These are phyloP conservation scores for Ogataea nakhonphanomensis DNA, from an alignment of 805 yeast species.

Conservation along the genomic window DNA sequence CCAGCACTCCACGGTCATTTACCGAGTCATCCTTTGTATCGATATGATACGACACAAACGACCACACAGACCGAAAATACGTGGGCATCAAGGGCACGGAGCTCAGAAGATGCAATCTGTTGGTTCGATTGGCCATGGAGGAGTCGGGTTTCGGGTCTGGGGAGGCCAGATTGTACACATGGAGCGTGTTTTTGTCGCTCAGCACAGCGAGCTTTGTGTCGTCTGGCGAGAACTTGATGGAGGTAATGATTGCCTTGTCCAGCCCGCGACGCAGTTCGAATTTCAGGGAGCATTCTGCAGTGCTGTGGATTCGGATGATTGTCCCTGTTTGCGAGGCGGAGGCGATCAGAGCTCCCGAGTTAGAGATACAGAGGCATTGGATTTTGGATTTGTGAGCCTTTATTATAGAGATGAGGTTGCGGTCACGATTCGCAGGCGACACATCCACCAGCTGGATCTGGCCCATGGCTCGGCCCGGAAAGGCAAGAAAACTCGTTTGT, in stretches of 20 bases:
- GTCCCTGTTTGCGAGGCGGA: slow-evolving; percentile 84
- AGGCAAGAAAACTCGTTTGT: slow-evolving; percentile 49
- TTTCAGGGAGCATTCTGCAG: slow-evolving; percentile 63
- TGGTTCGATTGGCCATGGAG: slow-evolving; percentile 24
- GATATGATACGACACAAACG: slow-evolving; percentile 71
- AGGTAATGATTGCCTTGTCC: slow-evolving; percentile 77
- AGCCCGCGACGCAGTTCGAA: slow-evolving; percentile 88
- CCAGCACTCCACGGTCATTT: slow-evolving; percentile 46
- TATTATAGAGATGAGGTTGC: slow-evolving; percentile 62
- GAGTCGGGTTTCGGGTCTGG: slow-evolving; percentile 23
- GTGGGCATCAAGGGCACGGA: slow-evolving; percentile 54
- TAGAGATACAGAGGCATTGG: slow-evolving; percentile 59
- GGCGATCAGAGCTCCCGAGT: slow-evolving; percentile 67
- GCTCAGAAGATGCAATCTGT: slow-evolving; percentile 64
- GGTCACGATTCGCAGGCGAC: slow-evolving; percentile 59
- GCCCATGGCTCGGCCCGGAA: slow-evolving; percentile 74
- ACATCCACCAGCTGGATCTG: slow-evolving; percentile 79
- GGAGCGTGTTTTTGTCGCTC: slow-evolving; percentile 87
- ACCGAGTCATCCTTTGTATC: slow-evolving; percentile 31
- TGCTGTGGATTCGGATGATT: slow-evolving; percentile 67
- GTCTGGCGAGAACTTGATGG: slow-evolving; percentile 79
- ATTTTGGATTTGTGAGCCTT: slow-evolving; percentile 73
- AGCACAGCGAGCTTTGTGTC: slow-evolving; percentile 77
- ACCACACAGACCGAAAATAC: slow-evolving; percentile 85
- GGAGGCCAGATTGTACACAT: slow-evolving; percentile 60